Percentiles rank a stretch among this genome's conserved stretches.
phyloP scores from a whole-genome alignment of 352 stramenopile genomes.

The Phytophthora idaei region DNA sequence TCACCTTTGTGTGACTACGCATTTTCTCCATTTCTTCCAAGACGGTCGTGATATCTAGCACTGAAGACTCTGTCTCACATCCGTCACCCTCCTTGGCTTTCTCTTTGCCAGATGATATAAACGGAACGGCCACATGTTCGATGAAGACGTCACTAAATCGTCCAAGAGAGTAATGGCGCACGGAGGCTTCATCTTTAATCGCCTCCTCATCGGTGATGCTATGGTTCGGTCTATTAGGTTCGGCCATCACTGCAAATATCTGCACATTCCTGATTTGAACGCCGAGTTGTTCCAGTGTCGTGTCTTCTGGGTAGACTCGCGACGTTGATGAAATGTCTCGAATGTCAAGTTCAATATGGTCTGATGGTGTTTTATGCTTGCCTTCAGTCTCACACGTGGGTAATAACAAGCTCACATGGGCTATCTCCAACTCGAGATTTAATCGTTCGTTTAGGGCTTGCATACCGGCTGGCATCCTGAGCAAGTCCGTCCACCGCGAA shows the following conservation, averaged over 20 bases:
- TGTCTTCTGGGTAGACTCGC: slow-evolving; percentile 44
- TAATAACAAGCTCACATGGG: slow-evolving; percentile 45
- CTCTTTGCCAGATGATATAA: slow-evolving; percentile 30
- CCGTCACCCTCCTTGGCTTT: slow-evolving; percentile 16
- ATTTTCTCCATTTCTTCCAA: slow-evolving; percentile 62
- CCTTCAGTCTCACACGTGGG: slow-evolving; percentile 53
- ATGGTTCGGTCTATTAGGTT: slow-evolving; percentile 13
- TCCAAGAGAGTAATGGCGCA: slow-evolving; percentile 20
- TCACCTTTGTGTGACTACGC: slow-evolving; percentile 46
- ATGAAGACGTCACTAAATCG: slow-evolving; percentile 44
- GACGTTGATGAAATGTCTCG: slow-evolving; percentile 50
- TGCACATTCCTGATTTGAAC: slow-evolving; percentile 47
- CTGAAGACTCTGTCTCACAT: background rate
- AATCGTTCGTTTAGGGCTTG: slow-evolving; percentile 44
- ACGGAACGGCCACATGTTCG: slow-evolving; percentile 53
- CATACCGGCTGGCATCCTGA: slow-evolving; percentile 44
- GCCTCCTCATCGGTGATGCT: background rate
- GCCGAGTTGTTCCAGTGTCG: slow-evolving; percentile 53
- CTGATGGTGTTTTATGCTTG: slow-evolving; percentile 46
- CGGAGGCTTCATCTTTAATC: background rate
- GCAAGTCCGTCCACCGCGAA: slow-evolving; percentile 65
- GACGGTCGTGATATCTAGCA: slow-evolving; percentile 55
- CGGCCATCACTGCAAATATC: slow-evolving; percentile 45
- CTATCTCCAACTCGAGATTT: slow-evolving; percentile 60
- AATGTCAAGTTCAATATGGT: slow-evolving; percentile 62